phyloP scores from a whole-genome alignment of 345 rosid genomes.

The Trapa bicornis region DNA sequence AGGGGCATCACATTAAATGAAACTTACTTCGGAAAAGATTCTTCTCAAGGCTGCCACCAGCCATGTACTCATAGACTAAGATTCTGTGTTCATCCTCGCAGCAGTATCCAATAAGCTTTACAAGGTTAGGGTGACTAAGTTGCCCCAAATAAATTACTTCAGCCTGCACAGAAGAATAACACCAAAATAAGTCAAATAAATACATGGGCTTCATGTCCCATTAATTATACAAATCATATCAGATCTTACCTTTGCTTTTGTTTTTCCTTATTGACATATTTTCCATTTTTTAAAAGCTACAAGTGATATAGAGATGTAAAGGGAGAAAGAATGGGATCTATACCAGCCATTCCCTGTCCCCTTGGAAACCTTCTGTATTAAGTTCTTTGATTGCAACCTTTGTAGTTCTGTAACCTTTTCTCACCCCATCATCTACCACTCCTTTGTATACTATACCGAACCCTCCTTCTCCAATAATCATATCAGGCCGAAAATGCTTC shows the following conservation, averaged over 20 bases:
- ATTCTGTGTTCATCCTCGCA: constrained; percentile 93
- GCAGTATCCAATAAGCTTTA: constrained; percentile 94
- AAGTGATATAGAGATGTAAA: background rate
- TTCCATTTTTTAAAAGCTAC: background rate
- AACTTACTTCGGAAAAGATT: constrained; percentile 93
- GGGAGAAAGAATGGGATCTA: constrained; percentile 2
- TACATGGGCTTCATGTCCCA: no score
- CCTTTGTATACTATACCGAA: constrained; percentile 92
- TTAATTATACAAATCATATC: background rate
- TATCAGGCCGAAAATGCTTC: constrained; percentile 69
- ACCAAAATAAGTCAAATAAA: background rate
- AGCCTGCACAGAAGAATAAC: constrained; percentile 42
- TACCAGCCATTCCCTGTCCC: constrained; percentile 99
- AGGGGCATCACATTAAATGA: background rate
- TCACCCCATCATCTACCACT: constrained; percentile 50
- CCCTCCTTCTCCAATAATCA: constrained; percentile 89
- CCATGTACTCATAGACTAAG: constrained; percentile 89
- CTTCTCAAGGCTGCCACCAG: constrained; percentile 81
- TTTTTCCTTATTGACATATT: background rate
- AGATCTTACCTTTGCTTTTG: background rate
- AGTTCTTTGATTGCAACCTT: constrained; percentile 87
- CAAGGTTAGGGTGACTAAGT: constrained; percentile 88
- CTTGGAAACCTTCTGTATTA: constrained; percentile 83
- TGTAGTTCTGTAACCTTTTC: constrained; percentile 45
- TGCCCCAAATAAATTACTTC: constrained; percentile 94